phyloP scores from a whole-genome alignment of 768 basidiomycete genomes.

The Scleroderma citrinum region DNA sequence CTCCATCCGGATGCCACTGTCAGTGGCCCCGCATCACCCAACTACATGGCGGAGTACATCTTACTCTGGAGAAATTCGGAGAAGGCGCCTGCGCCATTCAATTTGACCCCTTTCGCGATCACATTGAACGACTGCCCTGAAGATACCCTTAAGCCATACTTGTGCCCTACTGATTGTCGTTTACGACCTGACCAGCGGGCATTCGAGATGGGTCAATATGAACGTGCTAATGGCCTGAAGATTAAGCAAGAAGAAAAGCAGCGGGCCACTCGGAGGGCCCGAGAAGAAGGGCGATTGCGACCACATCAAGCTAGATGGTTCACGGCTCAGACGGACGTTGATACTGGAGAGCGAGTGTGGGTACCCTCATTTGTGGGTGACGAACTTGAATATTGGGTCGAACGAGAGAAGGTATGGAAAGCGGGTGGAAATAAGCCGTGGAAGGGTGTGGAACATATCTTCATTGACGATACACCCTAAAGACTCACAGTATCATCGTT shows the following conservation, averaged over 20 bases:
- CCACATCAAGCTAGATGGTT: constrained; percentile 88
- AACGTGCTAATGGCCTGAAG: constrained; percentile 77
- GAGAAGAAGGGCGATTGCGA: constrained; percentile 71
- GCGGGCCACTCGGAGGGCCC: constrained; percentile 53
- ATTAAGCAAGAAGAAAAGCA: constrained; percentile 79
- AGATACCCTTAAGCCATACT: constrained; percentile 58
- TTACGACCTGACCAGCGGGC: constrained; percentile 91
- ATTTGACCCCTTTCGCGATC: constrained; percentile 91
- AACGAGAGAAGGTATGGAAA: constrained; percentile 62
- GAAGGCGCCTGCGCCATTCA: constrained; percentile 82
- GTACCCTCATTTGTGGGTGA: constrained; percentile 49
- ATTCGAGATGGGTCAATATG: constrained; percentile 86
- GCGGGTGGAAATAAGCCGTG: constrained; percentile 36
- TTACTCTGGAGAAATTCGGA: constrained; percentile 91
- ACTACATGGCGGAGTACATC: constrained; percentile 61
- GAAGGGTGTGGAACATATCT: constrained; percentile 75
- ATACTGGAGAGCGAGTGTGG: constrained; percentile 91
- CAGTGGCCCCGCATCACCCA: constrained; percentile 37
- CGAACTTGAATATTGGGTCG: constrained; percentile 76
- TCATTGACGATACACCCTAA: constrained; percentile 52
- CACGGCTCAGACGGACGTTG: constrained; percentile 69
- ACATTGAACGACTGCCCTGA: constrained; percentile 85
- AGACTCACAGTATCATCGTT: not conserved
- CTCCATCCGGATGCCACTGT: constrained; percentile 71
- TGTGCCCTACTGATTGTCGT: constrained; percentile 90